Conservation (phyloP, 2,329 filamentous ascomycete genomes). For the Colletotrichum sp. region DNA sequence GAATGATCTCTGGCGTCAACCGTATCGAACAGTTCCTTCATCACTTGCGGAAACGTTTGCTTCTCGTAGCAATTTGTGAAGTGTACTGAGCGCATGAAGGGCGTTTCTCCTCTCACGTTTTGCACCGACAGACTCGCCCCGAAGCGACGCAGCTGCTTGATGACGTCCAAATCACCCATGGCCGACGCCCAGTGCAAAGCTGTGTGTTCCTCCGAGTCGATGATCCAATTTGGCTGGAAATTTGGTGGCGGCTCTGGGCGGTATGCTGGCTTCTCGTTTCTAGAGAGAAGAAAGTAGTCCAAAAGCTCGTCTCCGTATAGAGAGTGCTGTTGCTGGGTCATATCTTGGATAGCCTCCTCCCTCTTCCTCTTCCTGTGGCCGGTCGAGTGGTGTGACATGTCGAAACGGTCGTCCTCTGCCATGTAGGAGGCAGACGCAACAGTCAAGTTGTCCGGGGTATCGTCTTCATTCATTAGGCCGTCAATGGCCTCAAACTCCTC, state of each 20-base stretch:
- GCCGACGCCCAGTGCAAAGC: conserved; percentile 96
- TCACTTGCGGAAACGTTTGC: conserved; percentile 83
- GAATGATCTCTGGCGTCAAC: conserved; percentile 80
- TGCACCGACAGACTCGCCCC: conserved; percentile 76
- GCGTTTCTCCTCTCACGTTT: conserved; percentile 81
- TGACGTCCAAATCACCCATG: conserved; percentile 94
- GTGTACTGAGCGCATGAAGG: conserved; percentile 90
- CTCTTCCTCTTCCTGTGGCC: conserved; percentile 79
- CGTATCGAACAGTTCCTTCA: conserved; percentile 83
- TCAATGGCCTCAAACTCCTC: conserved; percentile 72
- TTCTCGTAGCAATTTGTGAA: conserved; percentile 98
- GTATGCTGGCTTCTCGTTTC: conserved; percentile 75
- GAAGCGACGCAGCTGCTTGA: conserved; percentile 84
- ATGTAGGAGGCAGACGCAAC: conserved; percentile 85
- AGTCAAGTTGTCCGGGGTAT: conserved; percentile 83
- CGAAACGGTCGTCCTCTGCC: conserved; percentile 80
- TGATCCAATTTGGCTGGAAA: conserved; percentile 89
- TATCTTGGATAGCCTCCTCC: conserved; percentile 64
- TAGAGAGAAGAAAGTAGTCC: conserved; percentile 92
- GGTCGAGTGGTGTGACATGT: conserved; percentile 69
- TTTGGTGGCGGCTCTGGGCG: conserved; percentile 81
- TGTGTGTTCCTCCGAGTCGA: conserved; percentile 91
- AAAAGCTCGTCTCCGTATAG: conserved; percentile 92
- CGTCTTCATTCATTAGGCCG: conserved; percentile 72
- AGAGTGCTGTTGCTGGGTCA: conserved; percentile 82